phyloP scores from a whole-genome alignment of 257 asterid species.

The Fraxinus excelsior region DNA sequence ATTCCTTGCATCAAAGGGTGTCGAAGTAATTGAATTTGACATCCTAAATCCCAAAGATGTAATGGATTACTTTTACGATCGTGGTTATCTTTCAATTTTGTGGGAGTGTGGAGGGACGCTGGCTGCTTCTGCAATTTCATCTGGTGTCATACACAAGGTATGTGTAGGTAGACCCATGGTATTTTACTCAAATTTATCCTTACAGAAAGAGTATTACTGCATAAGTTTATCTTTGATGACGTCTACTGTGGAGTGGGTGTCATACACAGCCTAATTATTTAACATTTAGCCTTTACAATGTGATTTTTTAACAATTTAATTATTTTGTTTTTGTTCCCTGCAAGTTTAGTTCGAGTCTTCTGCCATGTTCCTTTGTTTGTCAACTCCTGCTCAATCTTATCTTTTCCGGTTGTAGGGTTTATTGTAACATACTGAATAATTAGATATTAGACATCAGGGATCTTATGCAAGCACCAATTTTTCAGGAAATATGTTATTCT shows the following conservation, averaged over 20 bases:
- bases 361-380: background rate
- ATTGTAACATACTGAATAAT: background rate
- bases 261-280: background rate
- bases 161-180: slow-evolving; percentile 37
- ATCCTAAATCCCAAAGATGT: slow-evolving; percentile 83
- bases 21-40: slow-evolving; percentile 94
- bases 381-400: background rate
- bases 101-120: slow-evolving; percentile 99
- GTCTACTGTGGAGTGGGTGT: background rate
- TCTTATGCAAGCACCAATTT: background rate
- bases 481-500: background rate
- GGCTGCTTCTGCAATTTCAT: slow-evolving; percentile 94
- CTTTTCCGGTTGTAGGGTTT: background rate
- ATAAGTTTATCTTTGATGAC: background rate
- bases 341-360: background rate
- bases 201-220: background rate
- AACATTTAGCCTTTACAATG: background rate
- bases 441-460: background rate
- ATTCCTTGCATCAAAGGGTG: slow-evolving; percentile 90
- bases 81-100: slow-evolving; percentile 89
- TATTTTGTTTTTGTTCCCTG: background rate
- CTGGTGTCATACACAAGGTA: slow-evolving; percentile 93
- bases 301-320: background rate
- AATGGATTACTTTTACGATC: slow-evolving; percentile 79
- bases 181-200: background rate